Evolutionary conservation across 352 stramenopile genomes (phyloP).

Genomic region (Phytophthora sojae): DNA sequence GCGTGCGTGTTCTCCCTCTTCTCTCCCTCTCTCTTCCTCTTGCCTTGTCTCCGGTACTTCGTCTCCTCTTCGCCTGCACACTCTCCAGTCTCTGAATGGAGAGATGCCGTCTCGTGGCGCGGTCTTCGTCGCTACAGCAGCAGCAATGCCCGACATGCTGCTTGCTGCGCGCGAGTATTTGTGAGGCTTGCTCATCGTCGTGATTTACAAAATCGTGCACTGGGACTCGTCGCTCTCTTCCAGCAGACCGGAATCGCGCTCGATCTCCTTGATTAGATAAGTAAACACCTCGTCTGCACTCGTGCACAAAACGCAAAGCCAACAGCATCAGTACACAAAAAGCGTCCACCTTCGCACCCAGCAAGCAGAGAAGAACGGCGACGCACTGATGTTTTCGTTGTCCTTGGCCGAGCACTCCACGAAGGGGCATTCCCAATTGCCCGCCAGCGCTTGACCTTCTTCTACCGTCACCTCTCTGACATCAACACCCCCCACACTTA

Average conservation of each 20-base stretch:
- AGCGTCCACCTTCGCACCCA: neutral
- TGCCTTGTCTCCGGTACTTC: neutral
- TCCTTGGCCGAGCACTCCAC: slow-evolving; percentile 95
- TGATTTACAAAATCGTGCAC: slow-evolving; percentile 82
- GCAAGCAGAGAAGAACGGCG: neutral
- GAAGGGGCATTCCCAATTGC: slow-evolving; percentile 94
- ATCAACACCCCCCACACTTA: slow-evolving; percentile 9
- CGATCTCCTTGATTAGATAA: slow-evolving; percentile 92
- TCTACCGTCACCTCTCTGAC: slow-evolving; percentile 81
- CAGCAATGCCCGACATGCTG: neutral
- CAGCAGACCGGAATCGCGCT: slow-evolving; percentile 87
- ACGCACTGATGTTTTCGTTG: slow-evolving; percentile 92
- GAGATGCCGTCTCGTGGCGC: neutral
- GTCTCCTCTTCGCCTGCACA: slow-evolving; percentile 15
- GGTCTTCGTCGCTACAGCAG: slow-evolving; percentile 20
- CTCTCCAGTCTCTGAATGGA: slow-evolving; percentile 2
- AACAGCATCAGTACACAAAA: slow-evolving; percentile 4
- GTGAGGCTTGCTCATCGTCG: neutral
- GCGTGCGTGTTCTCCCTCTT: neutral
- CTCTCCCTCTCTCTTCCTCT: slow-evolving; percentile 1
- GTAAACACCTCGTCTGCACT: slow-evolving; percentile 88
- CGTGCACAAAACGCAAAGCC: neutral
- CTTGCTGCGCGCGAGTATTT: slow-evolving; percentile 14
- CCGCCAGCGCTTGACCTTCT: slow-evolving; percentile 90
- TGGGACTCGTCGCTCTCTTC: slow-evolving; percentile 79